These are phyloP conservation scores for Parmelia sp. DNA, from an alignment of 495 filamentous ascomycete species.

Conservation along the genomic window DNA sequence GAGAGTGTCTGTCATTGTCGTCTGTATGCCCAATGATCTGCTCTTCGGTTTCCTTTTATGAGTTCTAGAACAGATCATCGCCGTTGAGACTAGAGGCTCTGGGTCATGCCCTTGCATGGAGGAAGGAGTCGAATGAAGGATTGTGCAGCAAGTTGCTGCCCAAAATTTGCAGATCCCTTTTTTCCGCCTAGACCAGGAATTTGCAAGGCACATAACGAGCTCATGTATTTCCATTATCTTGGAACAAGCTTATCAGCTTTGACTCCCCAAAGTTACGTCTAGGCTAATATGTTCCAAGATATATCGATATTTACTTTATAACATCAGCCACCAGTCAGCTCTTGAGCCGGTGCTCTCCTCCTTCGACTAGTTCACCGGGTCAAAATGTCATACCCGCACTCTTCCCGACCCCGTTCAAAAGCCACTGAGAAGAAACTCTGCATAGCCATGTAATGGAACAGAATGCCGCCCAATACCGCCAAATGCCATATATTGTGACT, in stretches of 20 bases:
- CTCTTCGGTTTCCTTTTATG: background rate
- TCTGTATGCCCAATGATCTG: slow-evolving; percentile 14
- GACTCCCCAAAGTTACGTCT: background rate
- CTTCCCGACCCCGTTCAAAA: slow-evolving; percentile 60
- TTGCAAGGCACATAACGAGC: slow-evolving; percentile 3
- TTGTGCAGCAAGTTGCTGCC: slow-evolving; percentile 20
- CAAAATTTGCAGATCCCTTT: slow-evolving; percentile 16
- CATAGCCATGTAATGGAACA: slow-evolving; percentile 96
- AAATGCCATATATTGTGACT: slow-evolving; percentile 98
- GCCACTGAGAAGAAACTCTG: slow-evolving; percentile 84
- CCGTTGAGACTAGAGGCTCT: slow-evolving; percentile 1
- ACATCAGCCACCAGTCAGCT: slow-evolving; percentile 26
- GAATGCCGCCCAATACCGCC: slow-evolving; percentile 89
- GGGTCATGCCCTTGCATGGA: slow-evolving; percentile 14
- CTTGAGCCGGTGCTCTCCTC: slow-evolving; percentile 24
- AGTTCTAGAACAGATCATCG: slow-evolving; percentile 1
- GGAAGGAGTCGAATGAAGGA: slow-evolving; percentile 7
- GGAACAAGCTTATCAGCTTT: background rate
- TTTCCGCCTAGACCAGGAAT: slow-evolving; percentile 1
- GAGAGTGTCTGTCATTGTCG: background rate
- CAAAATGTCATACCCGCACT: slow-evolving; percentile 48
- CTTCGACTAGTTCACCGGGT: slow-evolving; percentile 13
- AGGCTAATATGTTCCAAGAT: background rate
- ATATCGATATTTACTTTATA: slow-evolving; percentile 5
- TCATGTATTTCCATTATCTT: background rate